Percentiles rank a stretch among this genome's conserved stretches.
Conservation (phyloP, 352 stramenopile species). For the Thalassiosira sp. region DNA sequence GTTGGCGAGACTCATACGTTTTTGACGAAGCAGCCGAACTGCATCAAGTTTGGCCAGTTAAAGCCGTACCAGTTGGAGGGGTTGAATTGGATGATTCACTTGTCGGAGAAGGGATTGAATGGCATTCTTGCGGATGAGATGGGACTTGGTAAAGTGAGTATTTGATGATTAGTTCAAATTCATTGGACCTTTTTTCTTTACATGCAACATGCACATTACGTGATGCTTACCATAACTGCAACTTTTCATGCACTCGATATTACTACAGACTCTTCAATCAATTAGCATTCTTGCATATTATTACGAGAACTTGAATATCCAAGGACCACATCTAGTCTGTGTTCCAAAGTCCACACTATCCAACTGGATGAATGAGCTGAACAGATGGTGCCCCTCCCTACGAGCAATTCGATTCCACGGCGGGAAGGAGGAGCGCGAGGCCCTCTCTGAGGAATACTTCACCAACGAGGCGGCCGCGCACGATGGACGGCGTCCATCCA, state of each 20-base stretch:
- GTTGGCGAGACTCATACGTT: constrained; percentile 69
- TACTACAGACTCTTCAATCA: constrained; percentile 95
- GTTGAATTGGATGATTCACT: constrained; percentile 99
- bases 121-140: constrained; percentile 98
- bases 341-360: constrained; percentile 98
- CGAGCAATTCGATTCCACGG: constrained; percentile 98
- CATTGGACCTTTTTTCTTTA: too few species aligned
- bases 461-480: constrained; percentile 76
- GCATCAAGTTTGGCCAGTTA: constrained; percentile 94
- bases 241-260: constrained; percentile 50
- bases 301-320: constrained; percentile 83
- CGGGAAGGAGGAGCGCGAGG: constrained; percentile 90
- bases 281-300: constrained; percentile 98
- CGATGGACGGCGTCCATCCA: constrained; percentile 75
- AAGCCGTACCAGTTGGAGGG: constrained; percentile 98
- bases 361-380: constrained; percentile 98
- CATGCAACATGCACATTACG: too few species aligned
- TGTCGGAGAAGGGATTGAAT: constrained; percentile 98
- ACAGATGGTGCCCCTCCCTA: constrained; percentile 94
- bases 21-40: constrained; percentile 89
- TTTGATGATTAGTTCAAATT: neutral
- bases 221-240: neutral
- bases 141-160: constrained; percentile 75
- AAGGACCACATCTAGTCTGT: constrained; percentile 97
- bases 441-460: constrained; percentile 83